A percentile compares a stretch with the other conserved stretches of the same genome.
These are phyloP conservation scores for Kluyveromyces lactis DNA, from an alignment of 805 yeast species.

Conservation along the genomic window DNA sequence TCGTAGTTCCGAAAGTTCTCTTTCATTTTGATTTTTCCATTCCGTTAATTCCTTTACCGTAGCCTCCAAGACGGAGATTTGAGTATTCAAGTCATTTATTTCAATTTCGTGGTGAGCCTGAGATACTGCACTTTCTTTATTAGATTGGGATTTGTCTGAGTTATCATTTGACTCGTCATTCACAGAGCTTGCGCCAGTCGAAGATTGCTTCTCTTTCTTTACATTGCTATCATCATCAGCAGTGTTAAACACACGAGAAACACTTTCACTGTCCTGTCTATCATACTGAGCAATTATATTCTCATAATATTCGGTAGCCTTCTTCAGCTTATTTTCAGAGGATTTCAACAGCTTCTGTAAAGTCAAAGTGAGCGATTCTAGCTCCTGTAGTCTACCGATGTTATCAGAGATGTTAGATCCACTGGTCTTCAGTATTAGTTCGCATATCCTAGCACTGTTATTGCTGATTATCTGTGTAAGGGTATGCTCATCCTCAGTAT, in stretches of 20 bases:
- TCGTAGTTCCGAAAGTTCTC: constrained; percentile 18
- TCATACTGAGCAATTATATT: constrained; percentile 22
- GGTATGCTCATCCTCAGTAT: constrained; percentile 1
- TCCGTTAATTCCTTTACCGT: constrained; percentile 19
- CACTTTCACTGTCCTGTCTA: constrained; percentile 26
- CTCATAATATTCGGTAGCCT: constrained; percentile 21
- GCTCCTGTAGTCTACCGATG: constrained; percentile 4
- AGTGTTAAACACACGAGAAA: constrained; percentile 25
- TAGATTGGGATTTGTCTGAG: neutral
- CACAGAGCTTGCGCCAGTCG: constrained; percentile 4
- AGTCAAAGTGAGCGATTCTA: constrained; percentile 8
- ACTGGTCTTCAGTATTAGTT: neutral
- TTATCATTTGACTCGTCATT: constrained; percentile 3
- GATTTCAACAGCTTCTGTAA: constrained; percentile 17
- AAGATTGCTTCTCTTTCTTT: neutral
- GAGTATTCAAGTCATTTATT: constrained; percentile 17
- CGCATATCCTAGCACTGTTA: neutral
- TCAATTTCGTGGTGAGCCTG: constrained; percentile 15
- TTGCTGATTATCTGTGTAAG: neutral
- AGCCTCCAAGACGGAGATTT: constrained; percentile 17
- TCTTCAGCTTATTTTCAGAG: constrained; percentile 17
- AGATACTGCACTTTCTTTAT: constrained; percentile 5
- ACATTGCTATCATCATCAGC: constrained; percentile 7
- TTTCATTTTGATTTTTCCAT: constrained; percentile 15
- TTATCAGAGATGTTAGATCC: neutral